phyloP scores from a whole-genome alignment of 495 filamentous ascomycete species.

The Xylaria flabelliformis region DNA sequence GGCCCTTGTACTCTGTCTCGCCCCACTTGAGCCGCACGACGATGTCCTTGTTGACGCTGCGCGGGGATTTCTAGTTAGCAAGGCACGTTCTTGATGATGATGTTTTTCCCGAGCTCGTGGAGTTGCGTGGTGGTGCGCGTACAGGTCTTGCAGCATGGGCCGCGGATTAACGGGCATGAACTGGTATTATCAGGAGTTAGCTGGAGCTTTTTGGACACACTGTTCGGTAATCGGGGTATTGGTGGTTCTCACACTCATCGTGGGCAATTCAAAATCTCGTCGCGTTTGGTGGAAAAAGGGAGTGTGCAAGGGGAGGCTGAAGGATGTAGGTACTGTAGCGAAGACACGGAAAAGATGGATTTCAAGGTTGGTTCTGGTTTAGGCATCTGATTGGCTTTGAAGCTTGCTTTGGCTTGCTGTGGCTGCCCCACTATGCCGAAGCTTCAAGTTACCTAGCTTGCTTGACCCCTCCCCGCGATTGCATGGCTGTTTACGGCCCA shows the following conservation, averaged over 20 bases:
- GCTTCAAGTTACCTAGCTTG: neutral
- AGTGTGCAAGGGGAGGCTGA: conserved; percentile 22
- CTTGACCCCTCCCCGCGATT: neutral
- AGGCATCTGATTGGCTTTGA: conserved; percentile 23
- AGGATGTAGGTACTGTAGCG: neutral
- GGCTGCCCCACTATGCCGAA: conserved; percentile 6
- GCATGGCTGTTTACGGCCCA: neutral
- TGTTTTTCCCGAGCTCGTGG: conserved; percentile 11
- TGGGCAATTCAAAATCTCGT: conserved; percentile 26
- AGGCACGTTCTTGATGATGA: conserved; percentile 6
- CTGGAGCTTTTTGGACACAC: neutral
- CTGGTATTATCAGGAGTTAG: conserved; percentile 46
- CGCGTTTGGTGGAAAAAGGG: conserved; percentile 16
- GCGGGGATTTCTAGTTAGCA: conserved; percentile 4
- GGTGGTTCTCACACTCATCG: conserved; percentile 39
- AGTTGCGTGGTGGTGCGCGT: conserved; percentile 47
- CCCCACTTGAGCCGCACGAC: conserved; percentile 96
- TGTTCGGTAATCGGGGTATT: neutral
- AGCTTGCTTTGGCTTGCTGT: conserved; percentile 7
- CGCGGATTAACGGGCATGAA: conserved; percentile 90
- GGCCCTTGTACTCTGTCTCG: conserved; percentile 93
- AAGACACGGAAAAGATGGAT: conserved; percentile 15
- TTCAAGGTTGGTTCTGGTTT: conserved; percentile 21
- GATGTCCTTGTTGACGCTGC: conserved; percentile 85
- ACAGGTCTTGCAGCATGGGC: conserved; percentile 87